Evolutionary conservation across 192 early-diverging fungal species (phyloP).

Genomic region (Dissophora ornata): DNA sequence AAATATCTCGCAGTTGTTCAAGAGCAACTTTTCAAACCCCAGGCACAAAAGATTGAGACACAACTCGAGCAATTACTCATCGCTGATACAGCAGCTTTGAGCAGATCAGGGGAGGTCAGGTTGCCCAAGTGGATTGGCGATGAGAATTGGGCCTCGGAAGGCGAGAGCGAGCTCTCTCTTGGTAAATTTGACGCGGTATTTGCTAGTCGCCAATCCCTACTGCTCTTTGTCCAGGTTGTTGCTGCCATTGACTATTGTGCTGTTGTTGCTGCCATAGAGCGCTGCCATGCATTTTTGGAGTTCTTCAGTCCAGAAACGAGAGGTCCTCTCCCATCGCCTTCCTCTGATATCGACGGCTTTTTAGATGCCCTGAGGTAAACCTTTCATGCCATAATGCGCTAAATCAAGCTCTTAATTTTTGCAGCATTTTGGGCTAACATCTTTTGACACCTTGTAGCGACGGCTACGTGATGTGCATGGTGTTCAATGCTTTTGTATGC

Average conservation of each 20-base stretch:
- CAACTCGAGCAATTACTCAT: conserved; percentile 33
- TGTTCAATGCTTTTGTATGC: conserved; percentile 63
- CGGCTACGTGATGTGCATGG: conserved; percentile 62
- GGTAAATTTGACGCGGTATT: conserved; percentile 16
- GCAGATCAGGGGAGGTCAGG: conserved; percentile 6
- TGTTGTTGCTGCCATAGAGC: conserved; percentile 33
- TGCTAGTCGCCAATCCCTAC: too few relatives aligned
- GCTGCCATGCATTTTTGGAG: conserved; percentile 63
- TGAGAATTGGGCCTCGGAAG: conserved; percentile 7
- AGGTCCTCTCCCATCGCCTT: conserved; percentile 26
- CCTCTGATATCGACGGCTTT: conserved; percentile 57
- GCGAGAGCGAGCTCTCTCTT: conserved; percentile 7
- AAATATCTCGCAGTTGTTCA: conserved; percentile 61
- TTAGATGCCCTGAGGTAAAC: conserved; percentile 60
- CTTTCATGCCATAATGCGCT: too few relatives aligned
- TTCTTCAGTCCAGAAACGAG: conserved; percentile 48
- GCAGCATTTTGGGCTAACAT: too few relatives aligned
- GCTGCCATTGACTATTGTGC: too few relatives aligned
- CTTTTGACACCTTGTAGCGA: too few relatives aligned
- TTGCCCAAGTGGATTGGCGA: conserved; percentile 48
- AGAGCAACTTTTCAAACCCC: conserved; percentile 58
- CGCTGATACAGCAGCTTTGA: not conserved
- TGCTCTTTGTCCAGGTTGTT: too few relatives aligned
- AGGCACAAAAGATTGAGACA: conserved; percentile 42
- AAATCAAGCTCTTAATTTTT: too few relatives aligned